A percentile compares a stretch with the other conserved stretches of the same genome.
These are phyloP conservation scores for Suhomyces canberraensis DNA, from an alignment of 805 yeast species.

Conservation along the genomic window DNA sequence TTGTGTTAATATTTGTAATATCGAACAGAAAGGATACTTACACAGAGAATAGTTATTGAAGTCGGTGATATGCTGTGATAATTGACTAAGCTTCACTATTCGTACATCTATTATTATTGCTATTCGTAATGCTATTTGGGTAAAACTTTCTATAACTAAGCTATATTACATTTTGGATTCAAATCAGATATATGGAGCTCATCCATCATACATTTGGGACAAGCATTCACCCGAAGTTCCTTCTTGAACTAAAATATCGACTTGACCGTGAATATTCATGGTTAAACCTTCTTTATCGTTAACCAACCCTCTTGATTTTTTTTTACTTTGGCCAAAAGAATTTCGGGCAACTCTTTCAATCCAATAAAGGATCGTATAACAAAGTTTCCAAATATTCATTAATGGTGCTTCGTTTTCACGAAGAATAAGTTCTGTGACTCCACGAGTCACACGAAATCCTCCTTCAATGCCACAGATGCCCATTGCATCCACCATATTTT, in stretches of 20 bases:
- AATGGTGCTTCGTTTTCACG: constrained; percentile 78
- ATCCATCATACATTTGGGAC: constrained; percentile 88
- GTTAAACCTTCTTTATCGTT: constrained; percentile 76
- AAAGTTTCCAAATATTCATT: constrained; percentile 91
- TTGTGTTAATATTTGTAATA: no score
- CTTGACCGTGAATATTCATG: constrained; percentile 89
- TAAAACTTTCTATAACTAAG: no score
- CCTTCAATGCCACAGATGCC: constrained; percentile 92
- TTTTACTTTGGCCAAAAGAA: constrained; percentile 67
- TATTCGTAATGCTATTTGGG: no score
- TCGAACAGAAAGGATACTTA: no score
- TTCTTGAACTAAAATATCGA: constrained; percentile 79
- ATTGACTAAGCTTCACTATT: no score
- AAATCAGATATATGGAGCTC: constrained; percentile 51
- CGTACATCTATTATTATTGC: no score
- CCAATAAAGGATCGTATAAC: constrained; percentile 87
- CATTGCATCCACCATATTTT: constrained; percentile 82
- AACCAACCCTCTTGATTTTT: constrained; percentile 79
- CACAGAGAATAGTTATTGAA: no score
- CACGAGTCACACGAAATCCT: constrained; percentile 78
- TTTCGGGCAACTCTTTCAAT: constrained; percentile 65
- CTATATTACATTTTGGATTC: no score
- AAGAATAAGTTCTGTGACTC: constrained; percentile 70
- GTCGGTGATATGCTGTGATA: no score
- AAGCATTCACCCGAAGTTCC: constrained; percentile 71